Evolutionary conservation across 345 rosid species (phyloP).

Genomic region (Citrus mangshanensis): DNA sequence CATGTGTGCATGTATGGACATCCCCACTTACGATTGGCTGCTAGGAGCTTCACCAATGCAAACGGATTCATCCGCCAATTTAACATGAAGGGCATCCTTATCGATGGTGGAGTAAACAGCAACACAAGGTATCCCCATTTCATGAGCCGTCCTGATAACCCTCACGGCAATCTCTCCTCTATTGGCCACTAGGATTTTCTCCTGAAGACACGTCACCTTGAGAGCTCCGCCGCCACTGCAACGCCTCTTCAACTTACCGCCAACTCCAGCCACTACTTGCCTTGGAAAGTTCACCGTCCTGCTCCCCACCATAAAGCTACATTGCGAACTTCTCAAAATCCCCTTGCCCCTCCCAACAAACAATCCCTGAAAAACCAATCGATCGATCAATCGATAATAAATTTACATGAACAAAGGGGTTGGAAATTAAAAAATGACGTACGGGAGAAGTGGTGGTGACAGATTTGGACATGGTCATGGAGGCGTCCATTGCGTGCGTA

Average conservation of each 20-base stretch:
- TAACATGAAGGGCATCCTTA: slow-evolving; percentile 94
- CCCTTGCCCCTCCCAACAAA: slow-evolving; percentile 40
- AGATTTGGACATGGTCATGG: slow-evolving; percentile 60
- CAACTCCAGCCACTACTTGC: slow-evolving; percentile 36
- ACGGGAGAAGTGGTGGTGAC: slow-evolving; percentile 51
- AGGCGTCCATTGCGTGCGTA: slow-evolving; percentile 59
- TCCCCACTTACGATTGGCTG: slow-evolving; percentile 76
- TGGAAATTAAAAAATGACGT: slow-evolving; percentile 16
- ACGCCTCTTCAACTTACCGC: slow-evolving; percentile 36
- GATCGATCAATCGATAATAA: background rate
- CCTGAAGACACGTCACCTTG: slow-evolving; percentile 54
- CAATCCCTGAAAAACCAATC: slow-evolving; percentile 40
- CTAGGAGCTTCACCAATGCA: slow-evolving; percentile 99
- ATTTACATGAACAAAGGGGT: background rate
- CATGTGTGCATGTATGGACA: too few relatives aligned
- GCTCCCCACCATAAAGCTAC: slow-evolving; percentile 57
- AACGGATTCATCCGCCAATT: slow-evolving; percentile 92
- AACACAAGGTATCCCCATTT: slow-evolving; percentile 96
- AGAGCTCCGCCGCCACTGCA: slow-evolving; percentile 46
- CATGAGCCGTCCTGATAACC: slow-evolving; percentile 92
- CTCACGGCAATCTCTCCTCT: slow-evolving; percentile 98
- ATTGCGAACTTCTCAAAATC: slow-evolving; percentile 50
- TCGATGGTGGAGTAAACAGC: slow-evolving; percentile 96
- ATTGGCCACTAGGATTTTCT: slow-evolving; percentile 90
- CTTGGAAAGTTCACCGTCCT: slow-evolving; percentile 45